Evolutionary conservation across 2,329 filamentous ascomycete genomes (phyloP).

Genomic region (Fusarium tricinctum): DNA sequence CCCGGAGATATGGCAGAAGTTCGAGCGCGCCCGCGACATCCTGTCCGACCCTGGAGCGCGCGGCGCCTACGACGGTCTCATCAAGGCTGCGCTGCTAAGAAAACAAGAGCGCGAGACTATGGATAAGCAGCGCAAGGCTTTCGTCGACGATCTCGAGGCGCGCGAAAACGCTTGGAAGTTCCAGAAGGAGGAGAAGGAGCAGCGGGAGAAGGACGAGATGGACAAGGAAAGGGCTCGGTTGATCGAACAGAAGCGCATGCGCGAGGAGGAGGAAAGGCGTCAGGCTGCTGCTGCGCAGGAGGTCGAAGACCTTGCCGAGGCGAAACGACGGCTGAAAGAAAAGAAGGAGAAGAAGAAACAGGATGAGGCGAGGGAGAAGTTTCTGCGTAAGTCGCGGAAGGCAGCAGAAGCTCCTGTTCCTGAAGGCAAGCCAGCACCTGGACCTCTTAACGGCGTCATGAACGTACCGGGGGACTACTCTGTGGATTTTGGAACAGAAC

Average conservation of each 20-base stretch:
- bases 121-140: slow-evolving; percentile 77
- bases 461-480: slow-evolving; percentile 56
- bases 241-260: slow-evolving; percentile 56
- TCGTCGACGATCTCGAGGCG: slow-evolving; percentile 89
- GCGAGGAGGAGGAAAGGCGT: slow-evolving; percentile 55
- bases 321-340: slow-evolving; percentile 56
- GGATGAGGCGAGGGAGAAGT: slow-evolving; percentile 49
- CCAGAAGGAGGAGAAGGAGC: slow-evolving; percentile 64
- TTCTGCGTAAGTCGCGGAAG: slow-evolving; percentile 55
- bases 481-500: slow-evolving; percentile 49
- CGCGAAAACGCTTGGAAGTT: slow-evolving; percentile 77
- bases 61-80: slow-evolving; percentile 81
- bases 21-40: slow-evolving; percentile 89
- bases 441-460: slow-evolving; percentile 54
- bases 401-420: slow-evolving; percentile 48
- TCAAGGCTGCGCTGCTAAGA: slow-evolving; percentile 78
- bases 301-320: slow-evolving; percentile 57
- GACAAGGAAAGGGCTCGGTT: slow-evolving; percentile 57
- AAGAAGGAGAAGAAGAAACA: slow-evolving; percentile 59
- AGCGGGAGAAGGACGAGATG: slow-evolving; percentile 53
- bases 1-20: slow-evolving; percentile 84
- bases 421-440: slow-evolving; percentile 41
- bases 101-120: slow-evolving; percentile 80
- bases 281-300: slow-evolving; percentile 57
- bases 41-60: slow-evolving; percentile 79